Base-by-base conservation (phyloP, 495 filamentous ascomycete species). In the Xylaria sp. region DNA sequence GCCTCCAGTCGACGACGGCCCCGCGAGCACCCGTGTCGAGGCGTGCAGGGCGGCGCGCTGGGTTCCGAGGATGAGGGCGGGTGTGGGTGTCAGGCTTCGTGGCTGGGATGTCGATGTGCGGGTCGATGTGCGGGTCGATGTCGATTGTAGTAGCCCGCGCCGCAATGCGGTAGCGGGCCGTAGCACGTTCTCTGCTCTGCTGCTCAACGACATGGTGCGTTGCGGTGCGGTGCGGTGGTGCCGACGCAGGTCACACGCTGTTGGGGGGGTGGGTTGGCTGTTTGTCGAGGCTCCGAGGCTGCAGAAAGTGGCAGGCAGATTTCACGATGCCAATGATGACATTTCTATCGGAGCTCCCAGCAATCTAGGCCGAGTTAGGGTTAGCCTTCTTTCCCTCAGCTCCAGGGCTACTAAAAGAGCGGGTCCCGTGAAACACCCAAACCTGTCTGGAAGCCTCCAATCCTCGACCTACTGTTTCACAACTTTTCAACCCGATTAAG, bases 41-140 rank as follows among this genome's bases (percentile, higher is more conserved):
- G 63, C 78, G 72, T 82, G 78, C 70, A 85, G 79, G 41, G 64
- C 72, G 41, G 64, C 72, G 61, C 78, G 74, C 5, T 72, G 65
- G 48, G 69, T 55, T 21, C 69, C 74, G 66, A 77, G 35, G 3
- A 73, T 61, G 53, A 71, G 46, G 15, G 68, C 70, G 19, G 75
- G 69, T 29, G 76, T 31, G 29, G 75, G 67, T 37, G 75, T 33
- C 50, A 74, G 68, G 33, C 37, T 43, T 35, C 33, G 67, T 37
- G 37, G 31, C 31, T 40, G 64, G 5, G 29, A 31, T n/a, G 50
- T 40, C 35, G 29, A 31, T n/a, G 50, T 40, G 52, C 24, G 52
- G 29, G 41, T 9, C 5, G 24, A 3, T 8, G 40, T 29, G 35
- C 14, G 6, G 5, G 40, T 44, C 29, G 24, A 50, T n/a, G 41